Conservation (phyloP, 2,329 filamentous ascomycete species). For the Pseudomassariella vexata region DNA sequence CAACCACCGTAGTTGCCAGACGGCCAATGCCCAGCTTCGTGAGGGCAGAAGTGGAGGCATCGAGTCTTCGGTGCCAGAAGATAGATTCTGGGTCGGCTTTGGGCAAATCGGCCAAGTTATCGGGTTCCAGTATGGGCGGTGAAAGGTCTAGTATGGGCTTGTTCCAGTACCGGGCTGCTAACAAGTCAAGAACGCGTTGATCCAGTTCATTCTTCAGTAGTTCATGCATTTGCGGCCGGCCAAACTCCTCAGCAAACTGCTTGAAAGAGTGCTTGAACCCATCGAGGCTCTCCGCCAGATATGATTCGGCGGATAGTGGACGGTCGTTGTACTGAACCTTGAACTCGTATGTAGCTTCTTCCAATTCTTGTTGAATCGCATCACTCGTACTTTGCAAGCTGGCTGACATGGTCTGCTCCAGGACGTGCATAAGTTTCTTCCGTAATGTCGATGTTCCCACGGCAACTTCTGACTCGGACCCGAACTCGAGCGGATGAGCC, state of each 20-base stretch:
- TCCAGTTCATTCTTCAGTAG: constrained; percentile 89
- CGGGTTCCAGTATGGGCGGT: constrained; percentile 57
- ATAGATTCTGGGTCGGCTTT: constrained; percentile 79
- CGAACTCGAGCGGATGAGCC: constrained; percentile 75
- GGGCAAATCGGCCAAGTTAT: constrained; percentile 71
- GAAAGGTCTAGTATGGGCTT: constrained; percentile 84
- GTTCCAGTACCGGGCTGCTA: constrained; percentile 96
- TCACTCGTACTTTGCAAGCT: constrained; percentile 86
- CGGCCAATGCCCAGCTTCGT: constrained; percentile 93
- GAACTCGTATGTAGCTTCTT: constrained; percentile 96
- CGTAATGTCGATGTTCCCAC: constrained; percentile 83
- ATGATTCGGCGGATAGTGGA: constrained; percentile 89
- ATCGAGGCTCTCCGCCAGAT: constrained; percentile 90
- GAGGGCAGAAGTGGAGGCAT: constrained; percentile 81
- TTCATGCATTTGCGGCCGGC: constrained; percentile 80
- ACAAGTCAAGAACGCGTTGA: constrained; percentile 86
- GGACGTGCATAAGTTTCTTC: constrained; percentile 93
- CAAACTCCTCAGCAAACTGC: constrained; percentile 84
- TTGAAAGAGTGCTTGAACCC: constrained; percentile 98
- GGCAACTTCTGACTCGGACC: constrained; percentile 62
- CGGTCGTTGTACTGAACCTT: constrained; percentile 99
- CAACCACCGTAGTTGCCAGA: constrained; percentile 85
- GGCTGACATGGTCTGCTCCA: constrained; percentile 95
- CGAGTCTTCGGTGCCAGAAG: constrained; percentile 92
- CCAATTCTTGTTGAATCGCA: constrained; percentile 88